Conservation (phyloP, 2,329 filamentous ascomycete genomes). For the Colletotrichum sp. region DNA sequence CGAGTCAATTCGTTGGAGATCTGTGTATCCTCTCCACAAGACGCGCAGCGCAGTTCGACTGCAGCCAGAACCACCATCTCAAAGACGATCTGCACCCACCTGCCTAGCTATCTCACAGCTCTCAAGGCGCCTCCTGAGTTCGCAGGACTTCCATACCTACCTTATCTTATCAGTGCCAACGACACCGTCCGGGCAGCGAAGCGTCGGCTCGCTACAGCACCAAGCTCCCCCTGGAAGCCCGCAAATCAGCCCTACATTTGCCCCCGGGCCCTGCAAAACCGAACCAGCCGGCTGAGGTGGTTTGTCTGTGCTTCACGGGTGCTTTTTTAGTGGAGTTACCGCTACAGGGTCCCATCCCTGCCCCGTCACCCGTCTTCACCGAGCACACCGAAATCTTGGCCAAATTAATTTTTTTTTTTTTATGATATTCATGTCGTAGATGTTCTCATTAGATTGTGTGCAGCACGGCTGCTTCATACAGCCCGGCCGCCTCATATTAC, state of each 20-base stretch:
- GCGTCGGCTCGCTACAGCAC: slow-evolving; percentile 9
- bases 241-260: slow-evolving; percentile 16
- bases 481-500: neutral
- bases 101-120: neutral
- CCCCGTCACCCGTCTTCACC: neutral
- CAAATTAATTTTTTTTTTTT: neutral
- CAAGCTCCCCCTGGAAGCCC: slow-evolving; percentile 7
- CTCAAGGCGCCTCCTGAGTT: neutral
- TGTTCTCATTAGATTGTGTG: neutral
- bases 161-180: neutral
- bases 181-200: neutral
- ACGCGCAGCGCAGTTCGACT: neutral
- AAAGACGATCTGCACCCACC: neutral
- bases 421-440: neutral
- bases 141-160: neutral
- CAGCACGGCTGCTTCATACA: neutral
- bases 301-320: slow-evolving; percentile 8
- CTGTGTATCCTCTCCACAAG: neutral
- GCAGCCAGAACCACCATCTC: neutral
- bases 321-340: slow-evolving; percentile 7
- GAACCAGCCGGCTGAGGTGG: neutral
- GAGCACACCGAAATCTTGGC: neutral
- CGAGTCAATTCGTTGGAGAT: neutral
- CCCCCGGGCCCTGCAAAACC: neutral
- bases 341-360: slow-evolving; percentile 8